These are phyloP conservation scores for Bathelium albidoporum DNA, from an alignment of 495 filamentous ascomycete genomes.

Conservation along the genomic window DNA sequence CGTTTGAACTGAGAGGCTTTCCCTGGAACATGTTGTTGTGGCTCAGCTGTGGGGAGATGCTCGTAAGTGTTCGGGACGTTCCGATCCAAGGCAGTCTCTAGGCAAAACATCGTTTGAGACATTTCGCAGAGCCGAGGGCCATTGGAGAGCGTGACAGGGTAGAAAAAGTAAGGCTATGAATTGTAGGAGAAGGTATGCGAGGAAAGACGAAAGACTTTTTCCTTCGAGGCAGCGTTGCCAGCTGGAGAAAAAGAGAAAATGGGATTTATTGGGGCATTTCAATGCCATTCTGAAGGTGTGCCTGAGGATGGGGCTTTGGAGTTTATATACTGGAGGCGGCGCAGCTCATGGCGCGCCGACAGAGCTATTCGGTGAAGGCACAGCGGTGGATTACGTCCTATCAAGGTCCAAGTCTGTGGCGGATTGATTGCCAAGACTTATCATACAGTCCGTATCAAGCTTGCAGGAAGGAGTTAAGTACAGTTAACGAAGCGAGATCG, in stretches of 20 bases:
- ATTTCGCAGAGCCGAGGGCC: neutral
- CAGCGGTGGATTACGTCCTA: neutral
- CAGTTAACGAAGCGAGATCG: too few relatives aligned
- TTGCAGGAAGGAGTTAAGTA: too few relatives aligned
- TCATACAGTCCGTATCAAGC: neutral
- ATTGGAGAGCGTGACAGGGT: too few relatives aligned
- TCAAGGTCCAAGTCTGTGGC: neutral
- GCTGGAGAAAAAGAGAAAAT: too few relatives aligned
- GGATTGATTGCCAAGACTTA: neutral
- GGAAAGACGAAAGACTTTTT: neutral
- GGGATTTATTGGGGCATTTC: neutral
- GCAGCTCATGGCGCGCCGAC: neutral
- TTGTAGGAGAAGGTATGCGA: too few relatives aligned
- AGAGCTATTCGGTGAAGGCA: neutral
- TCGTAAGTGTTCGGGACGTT: neutral
- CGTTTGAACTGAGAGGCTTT: neutral
- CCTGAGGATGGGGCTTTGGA: neutral
- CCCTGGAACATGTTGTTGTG: neutral
- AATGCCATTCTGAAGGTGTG: neutral
- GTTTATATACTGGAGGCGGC: neutral
- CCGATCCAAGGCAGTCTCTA: neutral
- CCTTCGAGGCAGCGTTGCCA: too few relatives aligned
- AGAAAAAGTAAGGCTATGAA: too few relatives aligned
- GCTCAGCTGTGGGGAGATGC: neutral
- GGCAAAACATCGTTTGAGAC: too few relatives aligned